Conservation (phyloP, 345 rosid genomes). For the Gossypium mustelinum region DNA sequence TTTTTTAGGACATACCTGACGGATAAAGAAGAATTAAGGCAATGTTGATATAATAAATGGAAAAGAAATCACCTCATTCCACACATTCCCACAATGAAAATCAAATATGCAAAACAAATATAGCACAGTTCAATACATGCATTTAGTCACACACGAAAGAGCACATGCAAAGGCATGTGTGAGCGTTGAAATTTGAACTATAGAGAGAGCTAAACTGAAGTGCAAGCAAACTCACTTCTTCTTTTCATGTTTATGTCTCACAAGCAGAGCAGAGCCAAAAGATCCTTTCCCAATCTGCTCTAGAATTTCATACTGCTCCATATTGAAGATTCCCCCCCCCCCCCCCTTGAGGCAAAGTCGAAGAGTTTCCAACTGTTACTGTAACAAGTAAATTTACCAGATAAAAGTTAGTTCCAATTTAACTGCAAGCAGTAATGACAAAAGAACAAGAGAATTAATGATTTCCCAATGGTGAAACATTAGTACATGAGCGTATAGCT, state of each 20-base stretch:
- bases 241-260: slow-evolving; percentile 89
- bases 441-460: background rate
- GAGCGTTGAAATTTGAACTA: background rate
- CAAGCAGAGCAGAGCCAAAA: slow-evolving; percentile 96
- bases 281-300: slow-evolving; percentile 97
- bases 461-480: background rate
- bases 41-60: slow-evolving; percentile 19
- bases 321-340: slow-evolving; percentile 15
- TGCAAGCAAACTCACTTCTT: slow-evolving; percentile 55
- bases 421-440: background rate
- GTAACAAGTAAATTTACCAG: slow-evolving; percentile 5
- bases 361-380: background rate
- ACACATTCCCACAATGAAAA: background rate
- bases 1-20: slow-evolving; percentile 82
- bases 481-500: background rate
- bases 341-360: background rate
- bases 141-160: background rate
- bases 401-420: background rate
- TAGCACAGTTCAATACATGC: background rate
- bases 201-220: background rate
- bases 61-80: background rate
- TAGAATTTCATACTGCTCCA: slow-evolving; percentile 91
- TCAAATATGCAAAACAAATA: background rate
- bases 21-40: background rate
- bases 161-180: background rate